A percentile compares a stretch with the other conserved stretches of the same genome.
These are phyloP conservation scores for Globisporangium viniferum DNA, from an alignment of 352 stramenopile genomes.

Conservation along the genomic window DNA sequence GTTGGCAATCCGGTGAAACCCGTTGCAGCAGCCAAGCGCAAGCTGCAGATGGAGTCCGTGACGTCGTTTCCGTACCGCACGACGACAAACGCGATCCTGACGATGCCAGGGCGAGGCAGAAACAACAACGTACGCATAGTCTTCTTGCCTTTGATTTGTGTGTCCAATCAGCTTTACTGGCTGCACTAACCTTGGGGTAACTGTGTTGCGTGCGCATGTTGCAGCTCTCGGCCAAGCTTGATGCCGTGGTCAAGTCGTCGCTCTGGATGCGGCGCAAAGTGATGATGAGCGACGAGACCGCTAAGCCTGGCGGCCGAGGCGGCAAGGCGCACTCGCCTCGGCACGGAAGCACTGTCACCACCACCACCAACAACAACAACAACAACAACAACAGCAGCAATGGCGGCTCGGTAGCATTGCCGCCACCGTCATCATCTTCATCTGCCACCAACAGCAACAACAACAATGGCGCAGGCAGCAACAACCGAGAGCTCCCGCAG, in stretches of 20 bases:
- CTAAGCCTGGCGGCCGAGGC: conserved; percentile 20
- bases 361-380: neutral
- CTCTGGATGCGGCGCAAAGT: conserved; percentile 57
- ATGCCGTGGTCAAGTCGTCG: conserved; percentile 54
- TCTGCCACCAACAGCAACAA: neutral
- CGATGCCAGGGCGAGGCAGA: conserved; percentile 12
- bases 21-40: conserved; percentile 10
- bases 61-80: conserved; percentile 10
- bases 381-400: neutral
- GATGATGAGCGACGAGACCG: conserved; percentile 39
- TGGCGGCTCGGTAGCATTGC: neutral
- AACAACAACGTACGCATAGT: conserved; percentile 25
- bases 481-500: conserved; percentile 15
- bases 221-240: conserved; percentile 57
- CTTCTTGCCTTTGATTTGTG: neutral
- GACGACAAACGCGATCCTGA: conserved; percentile 7
- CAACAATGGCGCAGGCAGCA: conserved; percentile 6
- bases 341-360: conserved; percentile 8
- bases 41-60: conserved; percentile 19
- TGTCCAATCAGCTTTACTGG: neutral
- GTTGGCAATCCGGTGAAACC: conserved; percentile 4
- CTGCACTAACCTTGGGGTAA: neutral
- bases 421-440: neutral
- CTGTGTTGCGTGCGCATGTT: neutral
- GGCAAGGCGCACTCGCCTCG: conserved; percentile 17